Percentiles rank a stretch among this genome's conserved stretches.
These are phyloP conservation scores for Colletotrichum sansevieriae DNA, from an alignment of 2,329 filamentous ascomycete genomes.

Conservation along the genomic window DNA sequence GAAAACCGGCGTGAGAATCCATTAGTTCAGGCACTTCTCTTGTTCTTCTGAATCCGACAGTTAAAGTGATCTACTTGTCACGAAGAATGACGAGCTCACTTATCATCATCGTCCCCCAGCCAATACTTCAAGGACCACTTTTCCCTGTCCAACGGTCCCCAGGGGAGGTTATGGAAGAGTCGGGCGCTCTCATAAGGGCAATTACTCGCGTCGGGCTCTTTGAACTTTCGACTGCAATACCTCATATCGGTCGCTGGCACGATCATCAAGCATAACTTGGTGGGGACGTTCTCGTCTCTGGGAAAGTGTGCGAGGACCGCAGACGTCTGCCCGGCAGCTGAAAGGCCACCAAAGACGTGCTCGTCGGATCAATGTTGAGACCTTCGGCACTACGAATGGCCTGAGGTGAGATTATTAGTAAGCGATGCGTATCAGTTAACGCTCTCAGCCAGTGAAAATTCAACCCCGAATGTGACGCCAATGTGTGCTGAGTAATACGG, in stretches of 20 bases:
- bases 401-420: slow-evolving; percentile 17
- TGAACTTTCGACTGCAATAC: slow-evolving; percentile 45
- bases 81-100: background rate
- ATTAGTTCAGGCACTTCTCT: slow-evolving; percentile 10
- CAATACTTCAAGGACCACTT: slow-evolving; percentile 51
- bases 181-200: slow-evolving; percentile 48
- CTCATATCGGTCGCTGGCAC: slow-evolving; percentile 51
- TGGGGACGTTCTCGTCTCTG: slow-evolving; percentile 47
- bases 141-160: slow-evolving; percentile 48
- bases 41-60: slow-evolving; percentile 5
- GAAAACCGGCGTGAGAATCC: slow-evolving; percentile 41
- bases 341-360: slow-evolving; percentile 45
- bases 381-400: slow-evolving; percentile 27
- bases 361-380: slow-evolving; percentile 42
- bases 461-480: slow-evolving; percentile 62
- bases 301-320: slow-evolving; percentile 52
- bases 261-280: slow-evolving; percentile 50
- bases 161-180: slow-evolving; percentile 45
- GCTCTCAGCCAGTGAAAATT: no score
- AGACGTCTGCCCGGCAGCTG: slow-evolving; percentile 47
- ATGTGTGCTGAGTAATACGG: slow-evolving; percentile 76
- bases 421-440: no score
- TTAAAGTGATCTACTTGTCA: background rate
- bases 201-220: slow-evolving; percentile 34
- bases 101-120: slow-evolving; percentile 47